A percentile compares a stretch with the other conserved stretches of the same genome.
These are phyloP conservation scores for Epichloe aotearoae DNA, from an alignment of 2,329 filamentous ascomycete genomes.

Conservation along the genomic window DNA sequence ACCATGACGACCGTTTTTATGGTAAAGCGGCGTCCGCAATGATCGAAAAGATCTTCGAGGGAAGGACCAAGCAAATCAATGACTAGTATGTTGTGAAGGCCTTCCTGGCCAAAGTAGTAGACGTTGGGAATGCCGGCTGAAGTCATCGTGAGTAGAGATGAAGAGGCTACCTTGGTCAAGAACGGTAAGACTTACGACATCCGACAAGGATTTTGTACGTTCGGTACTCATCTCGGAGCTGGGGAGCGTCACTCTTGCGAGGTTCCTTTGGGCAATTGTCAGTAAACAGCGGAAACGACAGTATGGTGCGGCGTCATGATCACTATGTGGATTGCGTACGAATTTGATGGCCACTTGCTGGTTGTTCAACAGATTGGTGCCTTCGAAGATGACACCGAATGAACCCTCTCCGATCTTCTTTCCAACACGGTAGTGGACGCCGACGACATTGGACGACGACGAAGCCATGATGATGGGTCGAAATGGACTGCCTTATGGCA, in stretches of 20 bases:
- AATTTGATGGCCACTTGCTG: conserved; percentile 99
- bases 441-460: conserved; percentile 91
- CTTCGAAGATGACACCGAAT: conserved; percentile 97
- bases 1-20: conserved; percentile 95
- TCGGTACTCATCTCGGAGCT: conserved; percentile 94
- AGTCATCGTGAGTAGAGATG: neutral
- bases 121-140: conserved; percentile 86
- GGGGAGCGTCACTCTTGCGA: conserved; percentile 94
- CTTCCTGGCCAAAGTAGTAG: conserved; percentile 98
- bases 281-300: neutral
- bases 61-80: conserved; percentile 91
- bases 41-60: conserved; percentile 98
- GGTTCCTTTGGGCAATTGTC: conserved; percentile 54
- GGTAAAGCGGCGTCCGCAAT: conserved; percentile 99
- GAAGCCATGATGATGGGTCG: conserved; percentile 52
- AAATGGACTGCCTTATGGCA: conserved; percentile 3
- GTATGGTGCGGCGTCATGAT: neutral
- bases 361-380: conserved; percentile 96
- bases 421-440: conserved; percentile 95
- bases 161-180: neutral
- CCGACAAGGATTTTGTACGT: conserved; percentile 99
- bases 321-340: conserved; percentile 42
- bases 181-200: conserved; percentile 60
- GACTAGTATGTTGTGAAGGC: conserved; percentile 99
- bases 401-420: conserved; percentile 99